These are phyloP conservation scores for Thraustochytrium striatum DNA, from an alignment of 352 stramenopile species.

Conservation along the genomic window DNA sequence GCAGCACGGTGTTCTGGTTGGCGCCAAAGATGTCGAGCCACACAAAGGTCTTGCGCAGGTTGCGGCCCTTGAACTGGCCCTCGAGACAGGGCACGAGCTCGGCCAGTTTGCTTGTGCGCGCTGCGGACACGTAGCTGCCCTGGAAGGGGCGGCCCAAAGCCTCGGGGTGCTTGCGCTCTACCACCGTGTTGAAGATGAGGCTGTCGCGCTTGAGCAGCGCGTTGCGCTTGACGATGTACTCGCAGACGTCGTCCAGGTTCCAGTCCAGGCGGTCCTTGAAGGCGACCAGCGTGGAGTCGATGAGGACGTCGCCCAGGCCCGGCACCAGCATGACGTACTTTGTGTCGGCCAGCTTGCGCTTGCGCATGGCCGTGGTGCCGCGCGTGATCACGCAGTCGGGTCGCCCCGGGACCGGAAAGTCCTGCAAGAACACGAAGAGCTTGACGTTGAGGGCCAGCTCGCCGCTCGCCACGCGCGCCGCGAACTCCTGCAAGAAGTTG, in stretches of 20 bases:
- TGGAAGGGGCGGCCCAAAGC: neutral
- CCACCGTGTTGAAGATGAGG: neutral
- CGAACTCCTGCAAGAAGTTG: slow-evolving; percentile 26
- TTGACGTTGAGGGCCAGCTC: neutral
- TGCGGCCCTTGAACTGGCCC: slow-evolving; percentile 3
- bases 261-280: slow-evolving; percentile 17
- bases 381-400: too few species aligned
- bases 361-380: neutral
- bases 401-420: neutral
- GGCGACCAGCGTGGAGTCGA: neutral
- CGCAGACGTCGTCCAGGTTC: slow-evolving; percentile 4
- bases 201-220: neutral
- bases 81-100: neutral
- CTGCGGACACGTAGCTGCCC: neutral
- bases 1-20: neutral
- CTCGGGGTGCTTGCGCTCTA: neutral
- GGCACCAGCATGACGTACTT: neutral
- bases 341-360: neutral
- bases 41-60: slow-evolving; percentile 6
- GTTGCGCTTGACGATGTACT: neutral
- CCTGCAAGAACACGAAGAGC: slow-evolving; percentile 8
- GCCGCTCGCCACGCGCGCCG: neutral
- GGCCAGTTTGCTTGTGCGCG: neutral
- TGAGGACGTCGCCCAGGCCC: neutral
- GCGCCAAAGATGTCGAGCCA: slow-evolving; percentile 40